Base-by-base conservation (phyloP, 495 filamentous ascomycete species). In the Talaromyces thailandensis region DNA sequence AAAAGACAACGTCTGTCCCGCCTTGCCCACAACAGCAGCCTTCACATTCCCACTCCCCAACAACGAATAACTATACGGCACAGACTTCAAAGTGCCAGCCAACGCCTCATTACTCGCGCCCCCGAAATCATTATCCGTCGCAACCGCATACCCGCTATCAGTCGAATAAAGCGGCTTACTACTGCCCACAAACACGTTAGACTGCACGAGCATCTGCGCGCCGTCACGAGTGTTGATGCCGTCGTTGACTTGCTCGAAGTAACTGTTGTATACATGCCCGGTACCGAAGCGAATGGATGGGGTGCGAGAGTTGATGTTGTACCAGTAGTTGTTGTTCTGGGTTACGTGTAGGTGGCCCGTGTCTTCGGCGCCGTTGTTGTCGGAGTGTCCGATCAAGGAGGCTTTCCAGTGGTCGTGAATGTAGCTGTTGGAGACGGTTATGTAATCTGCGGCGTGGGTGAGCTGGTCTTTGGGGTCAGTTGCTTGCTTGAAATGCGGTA, bases 381-480 rank as follows among this genome's bases (percentile, higher is more conserved):
- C 67, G 2, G 70, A 73, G 78, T 88, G 86, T 8, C 86, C 86
- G 35, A 87, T 75, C 0, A 89, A 76, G 0, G 81, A 82, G 40
- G 76, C 80, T 70, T 89, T 89, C 75, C 75, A 88, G 77, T 89
- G 86, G 73, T 88, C 84, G 69, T 82, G 78, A 60, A 82, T 56
- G 66, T 70, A 77, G 64, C 70, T 77, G 69, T 80, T 80, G 53
- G 78, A 79, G 32, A 83, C 68, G 58, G 79, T 83, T 61, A 83
- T 67, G 65, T 69, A 81, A 69, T 83, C 80, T 29, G 76, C 69
- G 25, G 74, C 80, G 65, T 81, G 80, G 62, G 70, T 76, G 60
- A 76, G 58, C 74, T 74, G 50, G 16, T 12, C 25, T 14, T 28
- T 12, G 6, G 6, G 2, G 21, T 4, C 53, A 55, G 23, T 25